These are phyloP conservation scores for Geotrichum fermentans DNA, from an alignment of 1,139 yeast genomes.

Conservation along the genomic window DNA sequence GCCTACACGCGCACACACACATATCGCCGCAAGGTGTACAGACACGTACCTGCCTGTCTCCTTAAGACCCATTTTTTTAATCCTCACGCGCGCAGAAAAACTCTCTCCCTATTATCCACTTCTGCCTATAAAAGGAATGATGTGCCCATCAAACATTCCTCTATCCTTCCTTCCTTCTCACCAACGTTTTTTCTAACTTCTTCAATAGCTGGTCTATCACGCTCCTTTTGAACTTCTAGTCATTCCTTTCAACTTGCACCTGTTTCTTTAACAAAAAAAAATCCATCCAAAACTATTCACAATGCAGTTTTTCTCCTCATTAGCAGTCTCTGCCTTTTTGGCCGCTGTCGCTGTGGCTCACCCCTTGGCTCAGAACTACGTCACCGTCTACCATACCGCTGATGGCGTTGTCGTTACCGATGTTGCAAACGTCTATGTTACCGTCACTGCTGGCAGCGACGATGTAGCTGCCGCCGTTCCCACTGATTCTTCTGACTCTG, in stretches of 20 bases:
- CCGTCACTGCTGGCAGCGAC: constrained; percentile 11
- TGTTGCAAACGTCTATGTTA: constrained; percentile 3
- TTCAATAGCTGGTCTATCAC: constrained; percentile 17
- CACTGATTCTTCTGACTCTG: neutral
- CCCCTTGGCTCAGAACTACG: constrained; percentile 7
- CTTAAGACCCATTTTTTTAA: no score
- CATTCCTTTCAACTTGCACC: constrained; percentile 7
- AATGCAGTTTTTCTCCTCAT: constrained; percentile 13
- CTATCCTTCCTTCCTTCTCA: neutral
- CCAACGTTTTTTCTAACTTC: neutral
- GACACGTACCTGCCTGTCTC: constrained; percentile 19
- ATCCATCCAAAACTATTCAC: neutral
- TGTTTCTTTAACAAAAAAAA: neutral
- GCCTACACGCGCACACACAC: constrained; percentile 22
- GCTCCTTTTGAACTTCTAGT: constrained; percentile 7
- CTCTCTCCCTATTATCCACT: no score
- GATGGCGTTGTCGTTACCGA: constrained; percentile 11
- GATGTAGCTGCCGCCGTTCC: constrained; percentile 6
- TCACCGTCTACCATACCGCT: constrained; percentile 9
- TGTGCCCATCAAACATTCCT: neutral
- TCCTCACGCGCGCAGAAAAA: no score
- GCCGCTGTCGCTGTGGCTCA: constrained; percentile 11
- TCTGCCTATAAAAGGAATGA: no score
- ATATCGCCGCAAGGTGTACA: neutral
- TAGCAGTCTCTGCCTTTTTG: constrained; percentile 12